These are phyloP conservation scores for Mortierella alpina DNA, from an alignment of 192 early-diverging fungal genomes.

Conservation along the genomic window DNA sequence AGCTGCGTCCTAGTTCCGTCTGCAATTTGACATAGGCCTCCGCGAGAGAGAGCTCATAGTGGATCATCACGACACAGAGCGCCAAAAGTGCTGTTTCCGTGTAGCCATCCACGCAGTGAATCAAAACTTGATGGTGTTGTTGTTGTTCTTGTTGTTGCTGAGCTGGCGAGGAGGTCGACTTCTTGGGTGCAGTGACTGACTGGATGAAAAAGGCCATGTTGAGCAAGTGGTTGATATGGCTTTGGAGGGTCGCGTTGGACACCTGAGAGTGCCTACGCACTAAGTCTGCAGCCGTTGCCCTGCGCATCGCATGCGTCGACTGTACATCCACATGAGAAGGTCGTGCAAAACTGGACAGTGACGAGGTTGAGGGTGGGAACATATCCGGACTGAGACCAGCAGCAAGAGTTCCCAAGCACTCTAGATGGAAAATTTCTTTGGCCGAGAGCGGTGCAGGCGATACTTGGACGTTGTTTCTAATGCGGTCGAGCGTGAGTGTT, in stretches of 20 bases:
- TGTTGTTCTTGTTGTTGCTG: slow-evolving; percentile 30
- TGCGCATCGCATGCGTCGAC: slow-evolving; percentile 23
- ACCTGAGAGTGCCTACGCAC: slow-evolving; percentile 6
- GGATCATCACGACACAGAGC: slow-evolving; percentile 62
- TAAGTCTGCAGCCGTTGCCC: slow-evolving; percentile 19
- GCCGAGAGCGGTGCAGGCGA: slow-evolving; percentile 17
- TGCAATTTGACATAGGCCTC: slow-evolving; percentile 66
- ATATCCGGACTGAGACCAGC: slow-evolving; percentile 26
- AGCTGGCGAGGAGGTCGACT: not conserved
- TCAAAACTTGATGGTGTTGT: slow-evolving; percentile 53
- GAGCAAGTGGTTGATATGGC: slow-evolving; percentile 25
- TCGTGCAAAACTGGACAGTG: slow-evolving; percentile 34
- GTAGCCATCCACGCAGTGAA: slow-evolving; percentile 70
- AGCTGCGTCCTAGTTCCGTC: slow-evolving; percentile 57
- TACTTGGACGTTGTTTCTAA: slow-evolving; percentile 18
- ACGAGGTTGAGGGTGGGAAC: slow-evolving; percentile 41
- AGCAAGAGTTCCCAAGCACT: slow-evolving; percentile 29
- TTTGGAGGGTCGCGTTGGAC: slow-evolving; percentile 17
- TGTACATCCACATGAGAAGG: slow-evolving; percentile 10
- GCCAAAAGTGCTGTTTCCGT: slow-evolving; percentile 64
- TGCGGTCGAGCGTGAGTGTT: slow-evolving; percentile 34
- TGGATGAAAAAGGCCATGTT: slow-evolving; percentile 50
- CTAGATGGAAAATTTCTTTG: slow-evolving; percentile 49
- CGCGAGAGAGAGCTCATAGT: slow-evolving; percentile 55
- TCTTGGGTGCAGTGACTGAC: slow-evolving; percentile 14